These are phyloP conservation scores for Aspergillus caelatus DNA, from an alignment of 2,329 filamentous ascomycete genomes.

Conservation along the genomic window DNA sequence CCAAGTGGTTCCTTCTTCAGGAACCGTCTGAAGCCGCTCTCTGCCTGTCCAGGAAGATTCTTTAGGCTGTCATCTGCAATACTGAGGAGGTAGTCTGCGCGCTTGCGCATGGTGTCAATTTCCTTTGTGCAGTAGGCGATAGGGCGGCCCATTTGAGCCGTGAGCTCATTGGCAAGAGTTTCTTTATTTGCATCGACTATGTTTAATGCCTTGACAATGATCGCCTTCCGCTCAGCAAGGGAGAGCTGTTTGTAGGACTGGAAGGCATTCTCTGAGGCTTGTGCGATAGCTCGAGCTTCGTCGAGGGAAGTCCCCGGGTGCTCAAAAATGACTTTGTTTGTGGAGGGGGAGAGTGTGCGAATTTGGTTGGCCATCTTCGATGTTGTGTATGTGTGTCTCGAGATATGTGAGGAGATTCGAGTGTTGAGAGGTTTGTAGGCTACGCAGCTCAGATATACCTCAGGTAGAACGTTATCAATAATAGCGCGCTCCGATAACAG, in stretches of 20 bases:
- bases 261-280: constrained; percentile 33
- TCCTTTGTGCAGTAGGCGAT: constrained; percentile 83
- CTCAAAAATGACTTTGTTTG: constrained; percentile 79
- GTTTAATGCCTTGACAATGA: constrained; percentile 76
- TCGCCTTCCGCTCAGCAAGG: constrained; percentile 73
- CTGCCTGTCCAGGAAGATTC: constrained; percentile 77
- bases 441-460: neutral
- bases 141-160: constrained; percentile 87
- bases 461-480: neutral
- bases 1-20: constrained; percentile 85
- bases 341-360: constrained; percentile 80
- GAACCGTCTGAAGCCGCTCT: constrained; percentile 84
- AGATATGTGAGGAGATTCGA: no score
- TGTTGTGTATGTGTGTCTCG: neutral
- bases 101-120: constrained; percentile 77
- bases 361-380: constrained; percentile 30
- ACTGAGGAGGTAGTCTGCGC: constrained; percentile 80
- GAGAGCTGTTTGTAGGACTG: constrained; percentile 68
- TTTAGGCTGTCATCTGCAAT: constrained; percentile 75
- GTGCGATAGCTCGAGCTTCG: constrained; percentile 26
- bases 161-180: constrained; percentile 78
- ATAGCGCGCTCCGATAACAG: constrained; percentile 1
- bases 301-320: constrained; percentile 64
- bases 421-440: neutral
- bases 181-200: constrained; percentile 70